Percentiles rank a stretch among this genome's conserved stretches.
Conservation (phyloP, 1,284 basidiomycete species). For the Psilocybe mexicana region DNA sequence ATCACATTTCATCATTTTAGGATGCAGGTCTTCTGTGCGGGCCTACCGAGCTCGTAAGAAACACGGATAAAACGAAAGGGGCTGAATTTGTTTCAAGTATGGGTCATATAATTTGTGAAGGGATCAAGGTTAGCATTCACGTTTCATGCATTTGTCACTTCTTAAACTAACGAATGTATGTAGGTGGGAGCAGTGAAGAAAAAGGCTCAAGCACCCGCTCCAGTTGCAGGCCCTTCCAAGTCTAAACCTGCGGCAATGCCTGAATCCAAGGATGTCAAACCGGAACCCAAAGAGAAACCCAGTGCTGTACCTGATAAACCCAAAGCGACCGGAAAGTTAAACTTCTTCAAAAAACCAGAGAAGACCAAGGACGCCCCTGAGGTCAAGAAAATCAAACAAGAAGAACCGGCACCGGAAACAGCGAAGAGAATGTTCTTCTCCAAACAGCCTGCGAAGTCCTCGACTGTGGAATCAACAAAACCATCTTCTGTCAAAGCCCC, state of each 20-base stretch:
- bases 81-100: conserved; percentile 42
- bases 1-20: conserved; percentile 34
- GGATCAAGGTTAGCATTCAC: conserved; percentile 47
- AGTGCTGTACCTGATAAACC: conserved; percentile 34
- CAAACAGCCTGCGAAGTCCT: conserved; percentile 12
- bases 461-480: not conserved
- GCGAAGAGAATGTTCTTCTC: conserved; percentile 32
- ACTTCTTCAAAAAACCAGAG: conserved; percentile 58
- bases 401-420: conserved; percentile 21
- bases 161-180: not conserved
- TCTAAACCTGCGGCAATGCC: conserved; percentile 8
- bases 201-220: conserved; percentile 20
- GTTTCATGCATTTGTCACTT: not conserved
- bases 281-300: conserved; percentile 24
- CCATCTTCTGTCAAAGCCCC: not conserved
- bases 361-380: conserved; percentile 38
- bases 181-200: conserved; percentile 25
- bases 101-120: conserved; percentile 52
- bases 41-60: conserved; percentile 48
- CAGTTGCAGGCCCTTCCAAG: conserved; percentile 35
- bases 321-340: conserved; percentile 56
- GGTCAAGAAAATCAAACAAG: conserved; percentile 24
- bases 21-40: conserved; percentile 60
- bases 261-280: conserved; percentile 21
- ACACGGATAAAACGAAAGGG: conserved; percentile 48